Evolutionary conservation across 2,329 filamentous ascomycete genomes (phyloP), one percentile per base, ranked within the genome.

Genomic region (Arthrobotrys conoides): DNA sequence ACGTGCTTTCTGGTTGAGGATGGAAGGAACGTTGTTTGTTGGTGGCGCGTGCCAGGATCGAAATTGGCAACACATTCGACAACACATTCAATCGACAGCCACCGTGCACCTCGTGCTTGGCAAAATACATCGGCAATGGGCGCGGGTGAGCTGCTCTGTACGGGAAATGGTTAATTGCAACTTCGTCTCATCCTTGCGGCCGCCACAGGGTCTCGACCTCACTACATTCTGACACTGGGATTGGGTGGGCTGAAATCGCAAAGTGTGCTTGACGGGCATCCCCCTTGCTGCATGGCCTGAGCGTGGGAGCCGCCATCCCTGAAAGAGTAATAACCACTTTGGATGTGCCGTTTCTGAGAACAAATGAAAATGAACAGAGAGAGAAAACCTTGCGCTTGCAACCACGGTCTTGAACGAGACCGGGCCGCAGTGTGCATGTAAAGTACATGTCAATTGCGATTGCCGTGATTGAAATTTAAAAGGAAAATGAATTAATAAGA

Each of bases 251-350:
- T 44, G 33, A 24, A 44, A 27, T 44, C 57, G 36, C 20, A 61
- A 44, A n/a, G 36, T 61, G 57, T 61, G 57, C 57, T 27, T 36
- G 57, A 61, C 57, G 57, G 57, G 57, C 57, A 41, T 61, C 57
- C 57, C 55, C 51, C 33, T 46, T 70, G 53, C 41, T 14, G 8
- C 30, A 71, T 71, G 67, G 67, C 27, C 67, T 48, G 55, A 71
- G 67, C 67, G 67, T 59, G 65, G 65, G 36, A 61, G 57, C 36
- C 48, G 65, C 65, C 36, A 68, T 55, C 38, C 65, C 65, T 49
- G 44, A 68, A 68, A 41, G 33, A 38, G 65, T 38, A 68, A 68
- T 57, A 53, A 49, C 67, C 67, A 63, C 55, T 51, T 63, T 63
- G 48, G 41, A 33, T 44, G 41, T 41, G 24, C 55, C 67, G 53